Evolutionary conservation across 2,329 filamentous ascomycete species (phyloP), one percentile per base, ranked within the genome.

Genomic region (Herpomyces periplanetae): DNA sequence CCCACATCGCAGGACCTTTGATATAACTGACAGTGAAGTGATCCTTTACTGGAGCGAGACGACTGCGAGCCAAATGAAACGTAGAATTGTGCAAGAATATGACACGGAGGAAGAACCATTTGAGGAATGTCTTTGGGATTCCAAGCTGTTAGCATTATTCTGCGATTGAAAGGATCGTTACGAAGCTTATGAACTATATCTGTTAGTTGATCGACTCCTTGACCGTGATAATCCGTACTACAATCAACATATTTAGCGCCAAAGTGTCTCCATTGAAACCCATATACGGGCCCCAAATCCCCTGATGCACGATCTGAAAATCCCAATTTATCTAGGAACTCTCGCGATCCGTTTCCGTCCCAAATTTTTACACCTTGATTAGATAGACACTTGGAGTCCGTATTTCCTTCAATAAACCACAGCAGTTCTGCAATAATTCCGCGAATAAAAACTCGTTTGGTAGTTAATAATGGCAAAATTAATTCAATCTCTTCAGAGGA

Each of bases 211-310:
- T 96, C 80, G 8, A 88, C 68, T 8, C 80, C 80, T 35, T 85
- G 49, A 0, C 66, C 71, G 0, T 55, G 49, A 39, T 96, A 96
- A 35, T 91, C 69, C 0, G 63, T 51, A 27, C 57, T 45, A 7
- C 60, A 51, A 32, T 75, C 63, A 8, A 59, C 44, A 36, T 96
- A 96, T 25, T 69, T 57, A 3, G 80, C 80, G 19, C 80, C 80
- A 32, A 96, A 96, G 40, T 91, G 75, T 3, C 80, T 64, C 80
- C 80, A 96, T 41, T 96, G 80, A 42, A 96, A 96, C 2, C 80
- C 80, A 35, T 96, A 96, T 0, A 91, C 73, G 12, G 80, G 80
- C 1, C 80, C 80, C 0, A 96, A 47, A 33, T 96, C 80, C 27
- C 80, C 80, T 9, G 60, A 64, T 20, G 56, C 66, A 23, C 75